A percentile compares a stretch with the other conserved stretches of the same genome.
Evolutionary conservation across 2,329 filamentous ascomycete genomes (phyloP).

Genomic region (Xylariaceae sp.): DNA sequence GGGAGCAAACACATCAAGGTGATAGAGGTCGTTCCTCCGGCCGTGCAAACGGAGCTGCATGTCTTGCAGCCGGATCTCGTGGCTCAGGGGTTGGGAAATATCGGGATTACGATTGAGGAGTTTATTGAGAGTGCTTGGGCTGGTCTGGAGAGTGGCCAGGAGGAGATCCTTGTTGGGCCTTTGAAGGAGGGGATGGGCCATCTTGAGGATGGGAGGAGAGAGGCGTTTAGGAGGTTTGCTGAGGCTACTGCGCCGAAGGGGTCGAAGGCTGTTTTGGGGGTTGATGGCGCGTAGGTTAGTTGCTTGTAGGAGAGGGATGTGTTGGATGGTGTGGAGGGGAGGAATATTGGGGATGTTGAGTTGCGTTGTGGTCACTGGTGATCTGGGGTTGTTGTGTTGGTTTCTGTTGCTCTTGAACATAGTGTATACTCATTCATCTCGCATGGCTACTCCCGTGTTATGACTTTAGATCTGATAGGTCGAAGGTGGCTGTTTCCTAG

Average conservation of each 20-base stretch:
- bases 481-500: too few species aligned
- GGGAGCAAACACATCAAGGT: constrained; percentile 34
- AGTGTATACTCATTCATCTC: too few species aligned
- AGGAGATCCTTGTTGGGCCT: constrained; percentile 32
- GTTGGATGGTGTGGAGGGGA: too few species aligned
- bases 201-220: constrained; percentile 18
- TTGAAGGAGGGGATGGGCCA: constrained; percentile 13
- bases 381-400: too few species aligned
- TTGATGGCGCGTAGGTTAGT: too few species aligned
- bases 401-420: too few species aligned
- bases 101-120: constrained; percentile 36
- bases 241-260: not conserved
- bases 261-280: too few species aligned
- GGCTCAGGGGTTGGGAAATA: constrained; percentile 8
- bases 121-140: constrained; percentile 45
- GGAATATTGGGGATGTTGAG: too few species aligned
- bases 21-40: constrained; percentile 46
- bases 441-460: too few species aligned
- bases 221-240: constrained; percentile 10
- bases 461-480: too few species aligned
- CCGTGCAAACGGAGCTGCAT: constrained; percentile 48
- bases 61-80: not conserved
- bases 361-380: too few species aligned
- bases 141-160: constrained; percentile 37
- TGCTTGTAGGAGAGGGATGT: too few species aligned